These are phyloP conservation scores for Paraurostyla sp. DNA, from an alignment of 73 alveolate species.

Conservation along the genomic window DNA sequence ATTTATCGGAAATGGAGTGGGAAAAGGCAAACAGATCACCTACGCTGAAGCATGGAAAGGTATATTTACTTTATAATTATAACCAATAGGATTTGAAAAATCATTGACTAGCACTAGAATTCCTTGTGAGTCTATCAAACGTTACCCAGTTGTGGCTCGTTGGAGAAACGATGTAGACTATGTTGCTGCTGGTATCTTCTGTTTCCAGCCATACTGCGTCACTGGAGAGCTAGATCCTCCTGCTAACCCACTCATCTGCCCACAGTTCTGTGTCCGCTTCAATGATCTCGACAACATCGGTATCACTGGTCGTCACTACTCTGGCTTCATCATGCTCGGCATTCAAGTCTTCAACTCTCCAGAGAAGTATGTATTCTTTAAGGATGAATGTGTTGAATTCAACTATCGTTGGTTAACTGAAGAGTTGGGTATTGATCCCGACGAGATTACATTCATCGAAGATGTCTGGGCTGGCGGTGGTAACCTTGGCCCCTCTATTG, in stretches of 20 bases:
- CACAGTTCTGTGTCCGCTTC: constrained; percentile 98
- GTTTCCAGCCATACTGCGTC: constrained; percentile 99
- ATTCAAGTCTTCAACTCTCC: constrained; percentile 97
- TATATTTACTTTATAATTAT: background rate
- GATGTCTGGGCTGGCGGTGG: constrained; percentile 99
- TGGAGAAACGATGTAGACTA: constrained; percentile 99
- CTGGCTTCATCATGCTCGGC: constrained; percentile 99
- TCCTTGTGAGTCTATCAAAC: constrained; percentile 94
- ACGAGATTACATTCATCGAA: constrained; percentile 98
- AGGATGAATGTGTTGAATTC: constrained; percentile 98
- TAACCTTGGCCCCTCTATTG: constrained; percentile 98
- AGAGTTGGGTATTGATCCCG: constrained; percentile 95
- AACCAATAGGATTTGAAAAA: constrained; percentile 82
- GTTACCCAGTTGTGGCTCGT: constrained; percentile 99
- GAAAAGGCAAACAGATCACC: constrained; percentile 89
- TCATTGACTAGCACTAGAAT: constrained; percentile 92
- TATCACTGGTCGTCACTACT: constrained; percentile 98
- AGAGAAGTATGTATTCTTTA: constrained; percentile 93
- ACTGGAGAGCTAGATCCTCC: constrained; percentile 99
- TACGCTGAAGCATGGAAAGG: constrained; percentile 99
- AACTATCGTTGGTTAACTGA: constrained; percentile 97
- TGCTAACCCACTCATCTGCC: constrained; percentile 98
- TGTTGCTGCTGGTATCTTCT: constrained; percentile 99
- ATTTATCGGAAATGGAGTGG: constrained; percentile 96
- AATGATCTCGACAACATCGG: constrained; percentile 99